Percentiles rank a stretch among this genome's conserved stretches.
These are phyloP conservation scores for Flaveria brownii DNA, from an alignment of 129 eudicot genomes.

Conservation along the genomic window DNA sequence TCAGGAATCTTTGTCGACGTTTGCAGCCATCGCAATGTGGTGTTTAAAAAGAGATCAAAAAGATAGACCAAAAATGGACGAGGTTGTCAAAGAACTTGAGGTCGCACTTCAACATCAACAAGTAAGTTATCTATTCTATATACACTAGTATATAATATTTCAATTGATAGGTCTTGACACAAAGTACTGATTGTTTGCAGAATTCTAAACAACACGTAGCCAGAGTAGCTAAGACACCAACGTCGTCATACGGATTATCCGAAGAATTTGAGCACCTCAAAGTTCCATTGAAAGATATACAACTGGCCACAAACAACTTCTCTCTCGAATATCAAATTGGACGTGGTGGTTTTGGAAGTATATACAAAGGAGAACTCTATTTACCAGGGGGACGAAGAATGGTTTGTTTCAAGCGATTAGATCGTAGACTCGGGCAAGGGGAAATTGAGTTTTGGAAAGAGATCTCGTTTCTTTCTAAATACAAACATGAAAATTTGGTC, in stretches of 20 bases:
- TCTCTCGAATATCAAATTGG: not conserved
- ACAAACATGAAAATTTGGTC: slow-evolving; percentile 16
- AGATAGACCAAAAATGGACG: slow-evolving; percentile 1
- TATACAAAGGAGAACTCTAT: slow-evolving; percentile 16
- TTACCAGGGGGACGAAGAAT: not conserved
- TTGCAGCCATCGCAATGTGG: not conserved
- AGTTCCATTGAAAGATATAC: slow-evolving; percentile 8
- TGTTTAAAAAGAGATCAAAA: not conserved
- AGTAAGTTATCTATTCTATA: slow-evolving; percentile 13
- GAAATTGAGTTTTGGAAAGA: slow-evolving; percentile 7
- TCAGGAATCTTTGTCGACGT: slow-evolving; percentile 1
- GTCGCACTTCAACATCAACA: slow-evolving; percentile 4
- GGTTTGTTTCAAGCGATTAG: slow-evolving; percentile 20
- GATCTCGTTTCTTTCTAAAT: not conserved
- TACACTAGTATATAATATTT: not conserved
- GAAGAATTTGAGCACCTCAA: slow-evolving; percentile 15
- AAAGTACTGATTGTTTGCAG: not conserved
- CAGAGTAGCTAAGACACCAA: not conserved
- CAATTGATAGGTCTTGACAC: not conserved
- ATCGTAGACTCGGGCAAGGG: slow-evolving; percentile 22
- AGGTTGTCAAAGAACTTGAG: slow-evolving; percentile 11
- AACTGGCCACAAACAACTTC: slow-evolving; percentile 12
- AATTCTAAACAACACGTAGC: not conserved
- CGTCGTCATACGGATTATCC: not conserved
- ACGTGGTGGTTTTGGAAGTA: not conserved